Conservation (phyloP, 2,329 filamentous ascomycete species). For the Dendryphion nanum region DNA sequence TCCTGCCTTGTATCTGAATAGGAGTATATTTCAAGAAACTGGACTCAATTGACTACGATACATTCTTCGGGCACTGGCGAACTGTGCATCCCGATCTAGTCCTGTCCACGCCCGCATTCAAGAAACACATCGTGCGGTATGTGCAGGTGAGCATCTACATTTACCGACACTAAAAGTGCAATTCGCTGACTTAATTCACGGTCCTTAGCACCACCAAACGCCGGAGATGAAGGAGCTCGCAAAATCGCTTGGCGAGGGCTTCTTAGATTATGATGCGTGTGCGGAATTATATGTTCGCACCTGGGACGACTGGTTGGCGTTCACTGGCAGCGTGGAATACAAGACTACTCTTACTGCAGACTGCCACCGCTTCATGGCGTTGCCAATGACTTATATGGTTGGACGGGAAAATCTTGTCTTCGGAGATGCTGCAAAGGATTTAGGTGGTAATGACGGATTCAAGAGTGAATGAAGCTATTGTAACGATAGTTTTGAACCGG, state of each 20-base stretch:
- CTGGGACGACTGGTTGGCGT: constrained; percentile 3
- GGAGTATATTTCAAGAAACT: constrained; percentile 3
- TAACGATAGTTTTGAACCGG: no score
- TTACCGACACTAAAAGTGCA: not conserved
- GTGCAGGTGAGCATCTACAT: not conserved
- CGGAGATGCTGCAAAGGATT: not conserved
- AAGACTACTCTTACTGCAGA: constrained; percentile 2
- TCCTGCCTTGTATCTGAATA: constrained; percentile 1
- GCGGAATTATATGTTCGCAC: constrained; percentile 2
- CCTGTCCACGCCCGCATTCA: constrained; percentile 1
- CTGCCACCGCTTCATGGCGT: constrained; percentile 3
- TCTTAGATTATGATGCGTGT: constrained; percentile 3
- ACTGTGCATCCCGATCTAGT: constrained; percentile 3
- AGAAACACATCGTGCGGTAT: constrained; percentile 3
- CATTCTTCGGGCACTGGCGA: constrained; percentile 3
- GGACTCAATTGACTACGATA: constrained; percentile 4
- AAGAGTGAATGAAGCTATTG: not conserved
- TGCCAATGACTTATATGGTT: constrained; percentile 5
- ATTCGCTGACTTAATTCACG: not conserved
- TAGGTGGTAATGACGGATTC: constrained; percentile 3
- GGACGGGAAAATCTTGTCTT: constrained; percentile 2
- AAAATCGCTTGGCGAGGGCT: not conserved
- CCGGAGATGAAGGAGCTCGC: constrained; percentile 4
- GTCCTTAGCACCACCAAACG: constrained; percentile 3
- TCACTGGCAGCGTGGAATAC: constrained; percentile 2